Conservation (phyloP, 805 yeast species). For the Saccharomycopsis vini region DNA sequence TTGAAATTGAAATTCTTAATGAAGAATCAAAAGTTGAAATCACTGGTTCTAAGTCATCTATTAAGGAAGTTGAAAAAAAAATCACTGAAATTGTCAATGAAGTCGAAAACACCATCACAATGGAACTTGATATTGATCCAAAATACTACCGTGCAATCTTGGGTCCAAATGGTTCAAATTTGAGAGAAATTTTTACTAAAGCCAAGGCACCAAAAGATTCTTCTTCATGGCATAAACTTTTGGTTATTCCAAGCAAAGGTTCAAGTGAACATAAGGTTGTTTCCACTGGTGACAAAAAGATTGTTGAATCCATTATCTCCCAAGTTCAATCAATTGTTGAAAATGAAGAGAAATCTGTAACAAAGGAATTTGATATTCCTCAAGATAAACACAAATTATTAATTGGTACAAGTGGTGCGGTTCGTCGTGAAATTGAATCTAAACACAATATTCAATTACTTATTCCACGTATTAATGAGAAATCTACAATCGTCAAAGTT, state of each 20-base stretch:
- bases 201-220: constrained; percentile 65
- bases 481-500: constrained; percentile 44
- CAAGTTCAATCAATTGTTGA: constrained; percentile 55
- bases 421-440: constrained; percentile 62
- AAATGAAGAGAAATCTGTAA: constrained; percentile 50
- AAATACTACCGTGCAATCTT: constrained; percentile 66
- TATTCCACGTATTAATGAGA: constrained; percentile 52
- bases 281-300: constrained; percentile 63
- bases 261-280: constrained; percentile 49
- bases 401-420: constrained; percentile 74
- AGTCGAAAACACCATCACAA: constrained; percentile 50
- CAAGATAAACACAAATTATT: constrained; percentile 65
- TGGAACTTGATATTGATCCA: constrained; percentile 57
- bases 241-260: constrained; percentile 62
- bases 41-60: constrained; percentile 68
- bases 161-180: constrained; percentile 69
- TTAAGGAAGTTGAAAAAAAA: constrained; percentile 59
- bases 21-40: constrained; percentile 48
- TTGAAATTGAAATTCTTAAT: constrained; percentile 40
- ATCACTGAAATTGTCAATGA: constrained; percentile 58
- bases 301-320: constrained; percentile 60
- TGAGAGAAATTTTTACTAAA: constrained; percentile 61
- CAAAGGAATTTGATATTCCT: constrained; percentile 49
- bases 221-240: constrained; percentile 44
- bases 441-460: constrained; percentile 55